A percentile compares a stretch with the other conserved stretches of the same genome.
Conservation (phyloP, 106 monocot genomes). For the Allium fistulosum region DNA sequence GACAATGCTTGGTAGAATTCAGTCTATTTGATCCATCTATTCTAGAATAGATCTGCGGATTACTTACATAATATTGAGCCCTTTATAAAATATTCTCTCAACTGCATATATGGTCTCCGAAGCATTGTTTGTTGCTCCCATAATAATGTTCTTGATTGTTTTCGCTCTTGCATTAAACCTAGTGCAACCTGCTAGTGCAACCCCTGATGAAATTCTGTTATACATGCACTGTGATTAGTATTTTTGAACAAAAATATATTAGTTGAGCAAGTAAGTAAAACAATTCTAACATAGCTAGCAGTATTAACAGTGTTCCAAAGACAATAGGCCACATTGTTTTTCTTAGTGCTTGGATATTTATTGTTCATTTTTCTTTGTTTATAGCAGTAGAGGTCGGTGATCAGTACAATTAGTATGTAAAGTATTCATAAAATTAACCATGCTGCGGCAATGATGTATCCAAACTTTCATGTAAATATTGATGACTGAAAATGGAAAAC, state of each 20-base stretch:
- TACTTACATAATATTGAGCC: too few relatives aligned
- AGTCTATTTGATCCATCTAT: too few relatives aligned
- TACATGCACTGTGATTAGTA: too few relatives aligned
- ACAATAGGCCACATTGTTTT: conserved; percentile 36
- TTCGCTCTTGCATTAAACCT: too few relatives aligned
- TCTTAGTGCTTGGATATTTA: conserved; percentile 15
- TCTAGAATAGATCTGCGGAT: too few relatives aligned
- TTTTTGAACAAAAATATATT: too few relatives aligned
- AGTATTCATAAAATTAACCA: conserved; percentile 1
- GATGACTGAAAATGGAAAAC: too few relatives aligned
- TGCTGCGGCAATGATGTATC: conserved; percentile 9
- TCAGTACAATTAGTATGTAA: conserved; percentile 13
- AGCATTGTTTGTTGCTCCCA: too few relatives aligned
- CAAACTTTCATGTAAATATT: conserved; percentile 15
- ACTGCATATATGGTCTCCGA: too few relatives aligned
- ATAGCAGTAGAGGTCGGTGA: neutral
- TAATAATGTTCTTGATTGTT: too few relatives aligned
- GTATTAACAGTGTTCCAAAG: conserved; percentile 24
- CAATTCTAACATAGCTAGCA: conserved; percentile 61
- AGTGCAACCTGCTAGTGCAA: conserved; percentile 51
- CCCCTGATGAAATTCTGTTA: conserved; percentile 58
- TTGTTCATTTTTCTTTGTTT: neutral
- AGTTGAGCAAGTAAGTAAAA: neutral
- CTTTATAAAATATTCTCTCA: too few relatives aligned
- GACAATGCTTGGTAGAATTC: too few relatives aligned